A percentile compares a stretch with the other conserved stretches of the same genome.
Evolutionary conservation across 1,284 basidiomycete genomes (phyloP).

Genomic region (Apiotrichum brassicae): DNA sequence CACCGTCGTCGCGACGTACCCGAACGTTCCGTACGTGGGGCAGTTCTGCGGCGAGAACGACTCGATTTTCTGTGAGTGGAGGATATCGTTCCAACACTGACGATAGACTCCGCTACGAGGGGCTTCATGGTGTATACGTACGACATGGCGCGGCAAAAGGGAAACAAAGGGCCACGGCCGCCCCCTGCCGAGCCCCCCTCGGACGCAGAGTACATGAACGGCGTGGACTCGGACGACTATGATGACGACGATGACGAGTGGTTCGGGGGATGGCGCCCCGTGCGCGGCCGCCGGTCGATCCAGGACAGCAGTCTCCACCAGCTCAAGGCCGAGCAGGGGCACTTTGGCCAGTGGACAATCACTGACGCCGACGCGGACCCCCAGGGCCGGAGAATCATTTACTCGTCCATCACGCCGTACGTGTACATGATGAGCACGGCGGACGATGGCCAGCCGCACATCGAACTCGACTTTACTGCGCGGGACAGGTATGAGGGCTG

Average conservation of each 20-base stretch:
- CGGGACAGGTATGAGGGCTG: conserved; percentile 50
- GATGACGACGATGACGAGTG: conserved; percentile 49
- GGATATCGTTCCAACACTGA: background rate
- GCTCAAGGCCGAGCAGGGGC: conserved; percentile 70
- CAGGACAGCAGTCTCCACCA: conserved; percentile 62
- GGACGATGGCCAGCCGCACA: conserved; percentile 63
- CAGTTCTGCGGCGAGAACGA: conserved; percentile 64
- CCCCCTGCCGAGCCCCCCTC: conserved; percentile 1
- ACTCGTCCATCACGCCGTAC: conserved; percentile 73
- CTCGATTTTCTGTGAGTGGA: conserved; percentile 28
- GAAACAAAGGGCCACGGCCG: background rate
- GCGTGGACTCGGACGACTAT: conserved; percentile 13
- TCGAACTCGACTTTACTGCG: conserved; percentile 63
- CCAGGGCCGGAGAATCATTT: conserved; percentile 90
- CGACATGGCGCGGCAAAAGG: conserved; percentile 52
- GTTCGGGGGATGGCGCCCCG: conserved; percentile 7
- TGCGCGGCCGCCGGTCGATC: conserved; percentile 11
- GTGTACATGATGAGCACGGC: conserved; percentile 80
- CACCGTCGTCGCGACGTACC: conserved; percentile 75
- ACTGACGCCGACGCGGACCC: conserved; percentile 90
- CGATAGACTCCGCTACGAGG: conserved; percentile 49
- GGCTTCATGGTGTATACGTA: conserved; percentile 86
- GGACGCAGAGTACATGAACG: conserved; percentile 3
- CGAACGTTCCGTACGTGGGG: conserved; percentile 79
- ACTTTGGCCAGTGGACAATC: conserved; percentile 77